Conservation (phyloP, 164 flowering plant genomes). For the Malania oleifera region DNA sequence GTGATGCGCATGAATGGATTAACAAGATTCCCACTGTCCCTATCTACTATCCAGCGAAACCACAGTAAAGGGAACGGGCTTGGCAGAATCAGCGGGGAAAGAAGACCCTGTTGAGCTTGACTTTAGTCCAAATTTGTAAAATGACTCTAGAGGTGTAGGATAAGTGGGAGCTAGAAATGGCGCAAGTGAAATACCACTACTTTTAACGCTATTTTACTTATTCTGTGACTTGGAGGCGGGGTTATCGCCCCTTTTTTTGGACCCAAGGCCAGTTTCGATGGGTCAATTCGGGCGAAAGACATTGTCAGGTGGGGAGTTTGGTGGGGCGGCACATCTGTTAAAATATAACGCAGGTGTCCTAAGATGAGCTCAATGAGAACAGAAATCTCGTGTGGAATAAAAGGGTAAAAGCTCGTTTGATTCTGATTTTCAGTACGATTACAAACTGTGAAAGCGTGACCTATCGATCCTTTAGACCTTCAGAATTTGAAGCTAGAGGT, state of each 20-base stretch:
- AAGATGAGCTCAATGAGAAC: too few species aligned
- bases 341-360: constrained; percentile 1
- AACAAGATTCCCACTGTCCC: not conserved
- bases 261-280: not conserved
- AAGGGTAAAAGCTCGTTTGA: constrained; percentile 1
- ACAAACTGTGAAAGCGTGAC: not conserved
- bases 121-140: too few species aligned
- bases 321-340: constrained; percentile 1
- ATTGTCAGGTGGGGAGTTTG: constrained; percentile 2
- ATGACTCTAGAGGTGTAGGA: not conserved
- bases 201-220: too few species aligned
- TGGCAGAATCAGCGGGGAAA: constrained; percentile 5
- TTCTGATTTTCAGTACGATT: not conserved
- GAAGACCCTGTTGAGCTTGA: constrained; percentile 2
- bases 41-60: constrained; percentile 7
- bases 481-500: constrained; percentile 1
- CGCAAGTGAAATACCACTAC: not conserved
- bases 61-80: constrained; percentile 1
- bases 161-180: not conserved
- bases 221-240: not conserved
- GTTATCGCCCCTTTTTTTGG: not conserved
- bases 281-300: not conserved
- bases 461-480: constrained; percentile 1
- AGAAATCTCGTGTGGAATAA: constrained; percentile 3
- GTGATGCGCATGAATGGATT: too few species aligned